Percentiles rank a stretch among this genome's conserved stretches.
Conservation (phyloP, 257 asterid genomes). For the Penstemon newberryi region DNA sequence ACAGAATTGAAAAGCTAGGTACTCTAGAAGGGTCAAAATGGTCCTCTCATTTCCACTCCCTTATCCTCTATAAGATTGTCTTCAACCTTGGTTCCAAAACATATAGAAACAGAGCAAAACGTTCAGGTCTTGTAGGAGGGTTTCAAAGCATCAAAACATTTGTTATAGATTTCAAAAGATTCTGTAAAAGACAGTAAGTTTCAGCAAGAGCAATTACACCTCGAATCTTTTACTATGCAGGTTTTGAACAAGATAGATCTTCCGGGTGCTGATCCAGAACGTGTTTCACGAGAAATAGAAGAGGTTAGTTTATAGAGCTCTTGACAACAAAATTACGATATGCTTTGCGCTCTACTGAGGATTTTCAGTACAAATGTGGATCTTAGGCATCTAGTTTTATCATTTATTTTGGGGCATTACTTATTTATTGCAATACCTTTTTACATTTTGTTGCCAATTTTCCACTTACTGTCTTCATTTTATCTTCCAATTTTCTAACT, state of each 20-base stretch:
- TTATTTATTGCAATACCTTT: constrained; percentile 9
- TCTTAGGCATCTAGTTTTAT: constrained; percentile 7
- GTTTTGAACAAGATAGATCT: constrained; percentile 99
- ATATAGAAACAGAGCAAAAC: no score
- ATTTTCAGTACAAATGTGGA: constrained; percentile 10
- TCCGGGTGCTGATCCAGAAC: constrained; percentile 97
- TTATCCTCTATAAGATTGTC: no score
- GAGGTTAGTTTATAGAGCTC: constrained; percentile 67
- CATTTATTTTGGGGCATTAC: constrained; percentile 19
- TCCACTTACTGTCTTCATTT: no score
- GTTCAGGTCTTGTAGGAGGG: no score
- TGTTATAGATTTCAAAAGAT: background rate
- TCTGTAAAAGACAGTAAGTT: background rate
- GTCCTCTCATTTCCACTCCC: no score
- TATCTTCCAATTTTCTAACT: background rate
- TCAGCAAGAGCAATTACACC: constrained; percentile 15
- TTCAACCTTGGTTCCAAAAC: no score
- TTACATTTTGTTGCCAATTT: constrained; percentile 4
- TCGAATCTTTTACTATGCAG: constrained; percentile 44
- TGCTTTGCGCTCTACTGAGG: constrained; percentile 4
- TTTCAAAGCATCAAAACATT: background rate
- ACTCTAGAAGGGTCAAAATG: no score
- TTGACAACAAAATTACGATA: constrained; percentile 6
- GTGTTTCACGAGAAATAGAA: constrained; percentile 87
- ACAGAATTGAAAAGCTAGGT: no score